Percentiles rank a stretch among this genome's conserved stretches.
Evolutionary conservation across 1,284 basidiomycete genomes (phyloP).

Genomic region (Singerocomus rubriflavus): DNA sequence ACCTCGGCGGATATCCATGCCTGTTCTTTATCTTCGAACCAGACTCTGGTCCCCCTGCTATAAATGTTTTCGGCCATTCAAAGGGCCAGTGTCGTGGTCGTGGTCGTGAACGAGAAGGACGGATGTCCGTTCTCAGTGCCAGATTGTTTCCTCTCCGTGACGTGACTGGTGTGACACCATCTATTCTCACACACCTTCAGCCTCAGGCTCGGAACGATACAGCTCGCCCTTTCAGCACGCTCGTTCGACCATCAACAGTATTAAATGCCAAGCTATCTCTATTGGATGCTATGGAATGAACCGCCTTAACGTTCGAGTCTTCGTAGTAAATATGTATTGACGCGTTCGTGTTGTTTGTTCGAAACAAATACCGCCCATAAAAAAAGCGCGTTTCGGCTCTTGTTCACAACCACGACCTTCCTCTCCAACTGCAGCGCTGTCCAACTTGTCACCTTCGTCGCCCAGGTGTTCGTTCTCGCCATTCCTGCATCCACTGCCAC

Average conservation of each 20-base stretch:
- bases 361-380: conserved; percentile 26
- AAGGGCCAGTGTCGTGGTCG: conserved; percentile 27
- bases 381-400: conserved; percentile 4
- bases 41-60: conserved; percentile 79
- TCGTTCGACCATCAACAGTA: no score
- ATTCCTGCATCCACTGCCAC: conserved; percentile 20
- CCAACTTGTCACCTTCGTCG: conserved; percentile 27
- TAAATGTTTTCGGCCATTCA: conserved; percentile 83
- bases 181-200: conserved; percentile 12
- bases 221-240: no score
- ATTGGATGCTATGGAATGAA: no score
- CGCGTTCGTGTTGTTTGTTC: conserved; percentile 26
- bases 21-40: conserved; percentile 90
- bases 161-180: conserved; percentile 24
- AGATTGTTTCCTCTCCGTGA: conserved; percentile 11
- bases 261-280: no score
- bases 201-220: no score
- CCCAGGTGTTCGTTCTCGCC: conserved; percentile 28
- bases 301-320: no score
- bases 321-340: background rate
- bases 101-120: conserved; percentile 15
- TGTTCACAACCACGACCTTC: conserved; percentile 1
- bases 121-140: background rate
- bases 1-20: conserved; percentile 93
- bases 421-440: conserved; percentile 15